Conservation (phyloP, 495 filamentous ascomycete species). For the Penicillium manginii region DNA sequence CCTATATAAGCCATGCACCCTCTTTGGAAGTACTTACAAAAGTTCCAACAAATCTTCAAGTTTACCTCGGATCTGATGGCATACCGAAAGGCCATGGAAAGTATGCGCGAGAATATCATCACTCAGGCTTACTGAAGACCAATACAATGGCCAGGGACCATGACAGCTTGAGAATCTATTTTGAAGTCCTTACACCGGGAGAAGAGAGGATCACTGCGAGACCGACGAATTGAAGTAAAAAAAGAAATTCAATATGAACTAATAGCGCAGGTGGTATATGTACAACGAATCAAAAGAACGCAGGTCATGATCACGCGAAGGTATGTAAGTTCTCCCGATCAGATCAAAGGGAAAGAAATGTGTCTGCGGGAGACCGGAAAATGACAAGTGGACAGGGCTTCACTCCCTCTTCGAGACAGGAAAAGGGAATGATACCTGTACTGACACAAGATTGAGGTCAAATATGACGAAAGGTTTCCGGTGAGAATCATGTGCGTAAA, state of each 20-base stretch:
- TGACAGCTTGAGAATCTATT: too few species aligned
- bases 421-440: constrained; percentile 7
- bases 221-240: constrained; percentile 10
- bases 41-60: too few species aligned
- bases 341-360: constrained; percentile 12
- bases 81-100: too few species aligned
- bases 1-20: too few species aligned
- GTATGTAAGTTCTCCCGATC: constrained; percentile 21
- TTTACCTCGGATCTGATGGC: too few species aligned
- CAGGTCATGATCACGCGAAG: constrained; percentile 23
- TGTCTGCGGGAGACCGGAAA: constrained; percentile 14
- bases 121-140: too few species aligned
- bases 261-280: constrained; percentile 31
- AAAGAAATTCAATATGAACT: constrained; percentile 29
- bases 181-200: too few species aligned
- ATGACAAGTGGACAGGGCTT: constrained; percentile 13
- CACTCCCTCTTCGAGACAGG: background rate
- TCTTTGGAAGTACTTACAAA: too few species aligned
- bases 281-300: constrained; percentile 32
- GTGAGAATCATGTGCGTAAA: constrained; percentile 26
- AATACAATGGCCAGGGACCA: too few species aligned
- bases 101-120: too few species aligned
- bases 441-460: constrained; percentile 11
- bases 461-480: constrained; percentile 8
- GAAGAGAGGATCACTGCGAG: too few species aligned